Percentiles rank a stretch among this genome's conserved stretches.
Conservation (phyloP, 352 stramenopile species). For the Phytophthora cactorum region DNA sequence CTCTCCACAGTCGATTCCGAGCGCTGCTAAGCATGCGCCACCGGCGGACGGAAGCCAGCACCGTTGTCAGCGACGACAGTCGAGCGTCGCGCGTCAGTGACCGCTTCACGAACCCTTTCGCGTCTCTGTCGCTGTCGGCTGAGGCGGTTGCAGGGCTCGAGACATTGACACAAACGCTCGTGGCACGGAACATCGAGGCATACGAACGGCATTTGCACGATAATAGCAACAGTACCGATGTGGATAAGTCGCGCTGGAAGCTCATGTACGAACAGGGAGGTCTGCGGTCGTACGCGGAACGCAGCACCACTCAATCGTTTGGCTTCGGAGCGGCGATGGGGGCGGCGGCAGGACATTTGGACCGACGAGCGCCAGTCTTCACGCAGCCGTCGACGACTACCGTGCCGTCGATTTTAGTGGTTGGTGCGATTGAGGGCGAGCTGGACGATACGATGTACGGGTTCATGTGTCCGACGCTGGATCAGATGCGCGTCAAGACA, state of each 20-base stretch:
- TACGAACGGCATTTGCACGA: constrained; percentile 40
- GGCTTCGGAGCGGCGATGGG: constrained; percentile 15
- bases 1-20: constrained; percentile 13
- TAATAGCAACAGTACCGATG: constrained; percentile 6
- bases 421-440: constrained; percentile 42
- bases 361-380: constrained; percentile 22
- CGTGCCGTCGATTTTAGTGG: constrained; percentile 30
- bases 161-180: constrained; percentile 33
- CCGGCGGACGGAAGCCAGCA: constrained; percentile 3
- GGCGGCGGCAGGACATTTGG: constrained; percentile 16
- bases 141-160: constrained; percentile 32
- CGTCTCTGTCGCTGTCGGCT: constrained; percentile 27
- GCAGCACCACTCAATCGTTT: constrained; percentile 16
- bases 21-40: constrained; percentile 16
- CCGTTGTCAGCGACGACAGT: neutral
- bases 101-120: constrained; percentile 49
- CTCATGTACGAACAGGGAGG: constrained; percentile 38
- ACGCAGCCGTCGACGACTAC: constrained; percentile 9
- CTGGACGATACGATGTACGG: constrained; percentile 50
- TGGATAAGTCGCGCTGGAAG: constrained; percentile 43
- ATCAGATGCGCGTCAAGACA: constrained; percentile 49
- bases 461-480: constrained; percentile 37
- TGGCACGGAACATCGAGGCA: constrained; percentile 36
- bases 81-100: constrained; percentile 17
- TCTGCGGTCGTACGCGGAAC: constrained; percentile 38